Percentiles rank a stretch among this genome's conserved stretches.
Evolutionary conservation across 495 filamentous ascomycete species (phyloP).

Genomic region (Hypomontagnella submonticulosa): DNA sequence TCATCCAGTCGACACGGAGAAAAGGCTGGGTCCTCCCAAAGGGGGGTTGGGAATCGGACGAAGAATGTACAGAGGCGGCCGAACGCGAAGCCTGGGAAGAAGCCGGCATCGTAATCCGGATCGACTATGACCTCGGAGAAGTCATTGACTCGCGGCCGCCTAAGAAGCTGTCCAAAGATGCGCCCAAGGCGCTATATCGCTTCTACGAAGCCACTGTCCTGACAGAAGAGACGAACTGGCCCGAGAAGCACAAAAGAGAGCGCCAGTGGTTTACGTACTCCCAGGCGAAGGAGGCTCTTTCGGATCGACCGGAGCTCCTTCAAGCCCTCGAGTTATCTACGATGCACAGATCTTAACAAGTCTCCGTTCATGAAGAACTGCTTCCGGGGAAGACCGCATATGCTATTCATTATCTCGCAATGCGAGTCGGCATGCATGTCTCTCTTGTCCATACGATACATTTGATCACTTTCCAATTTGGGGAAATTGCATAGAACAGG

Average conservation of each 20-base stretch:
- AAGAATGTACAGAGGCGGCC: constrained; percentile 69
- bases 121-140: constrained; percentile 83
- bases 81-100: constrained; percentile 96
- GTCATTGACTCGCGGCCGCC: constrained; percentile 81
- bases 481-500: constrained; percentile 47
- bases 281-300: constrained; percentile 80
- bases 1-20: constrained; percentile 91
- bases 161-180: constrained; percentile 67
- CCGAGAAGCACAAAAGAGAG: constrained; percentile 90
- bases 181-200: constrained; percentile 81
- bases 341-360: constrained; percentile 57
- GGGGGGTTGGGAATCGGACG: constrained; percentile 96
- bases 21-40: constrained; percentile 95
- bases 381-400: not conserved
- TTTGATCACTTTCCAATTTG: constrained; percentile 28
- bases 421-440: constrained; percentile 17
- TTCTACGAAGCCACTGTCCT: constrained; percentile 90
- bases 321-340: constrained; percentile 87
- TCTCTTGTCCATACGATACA: constrained; percentile 37
- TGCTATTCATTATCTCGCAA: constrained; percentile 16
- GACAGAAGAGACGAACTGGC: constrained; percentile 86
- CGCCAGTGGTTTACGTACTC: constrained; percentile 88
- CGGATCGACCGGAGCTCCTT: constrained; percentile 83
- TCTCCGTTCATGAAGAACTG: constrained; percentile 9
- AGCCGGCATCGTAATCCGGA: constrained; percentile 85